A percentile compares a stretch with the other conserved stretches of the same genome.
These are phyloP conservation scores for Fragilariopsis cylindrus DNA, from an alignment of 108 stramenopile species.

Conservation along the genomic window DNA sequence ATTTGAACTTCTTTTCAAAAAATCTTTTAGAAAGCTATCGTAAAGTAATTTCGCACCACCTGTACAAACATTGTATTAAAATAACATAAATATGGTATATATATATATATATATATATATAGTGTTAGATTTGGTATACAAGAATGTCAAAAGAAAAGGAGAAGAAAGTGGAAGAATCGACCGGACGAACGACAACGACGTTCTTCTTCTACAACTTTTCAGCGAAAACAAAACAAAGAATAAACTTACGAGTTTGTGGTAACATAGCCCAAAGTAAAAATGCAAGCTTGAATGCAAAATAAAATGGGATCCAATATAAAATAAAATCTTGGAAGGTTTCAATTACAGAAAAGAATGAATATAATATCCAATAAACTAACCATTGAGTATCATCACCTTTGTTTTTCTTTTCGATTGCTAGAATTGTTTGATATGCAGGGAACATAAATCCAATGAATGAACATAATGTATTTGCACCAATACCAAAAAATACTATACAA, in stretches of 20 bases:
- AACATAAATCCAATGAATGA: constrained; percentile 87
- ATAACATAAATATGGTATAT: too few relatives aligned
- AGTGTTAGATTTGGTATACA: constrained; percentile 33
- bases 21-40: constrained; percentile 84
- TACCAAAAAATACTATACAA: constrained; percentile 63
- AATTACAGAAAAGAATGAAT: constrained; percentile 88
- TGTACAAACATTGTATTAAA: too few relatives aligned
- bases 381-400: constrained; percentile 91
- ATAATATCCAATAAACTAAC: constrained; percentile 96
- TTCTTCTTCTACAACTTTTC: too few relatives aligned
- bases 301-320: constrained; percentile 94
- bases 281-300: constrained; percentile 93
- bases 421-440: constrained; percentile 85
- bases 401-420: constrained; percentile 83
- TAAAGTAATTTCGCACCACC: constrained; percentile 88
- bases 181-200: too few relatives aligned
- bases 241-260: constrained; percentile 62
- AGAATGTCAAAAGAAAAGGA: constrained; percentile 37
- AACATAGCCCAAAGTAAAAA: constrained; percentile 94
- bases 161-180: too few relatives aligned
- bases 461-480: constrained; percentile 72
- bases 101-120: too few relatives aligned
- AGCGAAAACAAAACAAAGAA: neutral
- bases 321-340: constrained; percentile 86
- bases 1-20: constrained; percentile 67